A percentile compares a stretch with the other conserved stretches of the same genome.
These are phyloP conservation scores for Coriaria nepalensis DNA, from an alignment of 306 rosid genomes.

Conservation along the genomic window DNA sequence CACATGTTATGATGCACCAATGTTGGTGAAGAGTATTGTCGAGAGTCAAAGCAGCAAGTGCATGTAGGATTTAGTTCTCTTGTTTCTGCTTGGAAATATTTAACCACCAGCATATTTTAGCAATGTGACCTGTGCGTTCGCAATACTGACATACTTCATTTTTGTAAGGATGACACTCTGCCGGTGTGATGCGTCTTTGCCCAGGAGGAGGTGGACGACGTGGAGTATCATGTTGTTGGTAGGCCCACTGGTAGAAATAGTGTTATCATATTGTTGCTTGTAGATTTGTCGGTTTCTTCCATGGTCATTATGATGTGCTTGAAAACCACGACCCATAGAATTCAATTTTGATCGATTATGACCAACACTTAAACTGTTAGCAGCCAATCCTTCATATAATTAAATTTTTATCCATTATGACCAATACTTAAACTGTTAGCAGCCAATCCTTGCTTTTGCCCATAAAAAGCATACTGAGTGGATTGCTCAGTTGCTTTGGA, in stretches of 20 bases:
- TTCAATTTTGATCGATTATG: neutral
- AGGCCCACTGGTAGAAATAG: no score
- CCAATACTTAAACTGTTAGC: no score
- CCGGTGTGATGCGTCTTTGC: neutral
- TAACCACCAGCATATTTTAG: neutral
- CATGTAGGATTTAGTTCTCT: neutral
- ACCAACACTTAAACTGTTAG: no score
- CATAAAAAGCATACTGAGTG: constrained; percentile 3
- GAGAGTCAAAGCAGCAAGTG: neutral
- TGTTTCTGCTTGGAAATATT: neutral
- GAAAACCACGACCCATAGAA: neutral
- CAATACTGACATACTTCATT: neutral
- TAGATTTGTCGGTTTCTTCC: neutral
- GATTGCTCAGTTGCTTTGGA: neutral
- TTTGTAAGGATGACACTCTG: neutral
- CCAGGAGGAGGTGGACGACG: neutral
- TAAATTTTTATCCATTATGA: no score
- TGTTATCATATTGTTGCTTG: no score
- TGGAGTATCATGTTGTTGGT: neutral
- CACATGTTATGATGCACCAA: neutral
- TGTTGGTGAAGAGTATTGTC: neutral
- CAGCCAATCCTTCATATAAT: no score
- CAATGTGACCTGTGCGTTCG: neutral
- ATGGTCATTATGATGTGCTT: neutral
- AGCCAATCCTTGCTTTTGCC: constrained; percentile 2